These are phyloP conservation scores for Ormosia emarginata DNA, from an alignment of 306 rosid genomes.

Conservation along the genomic window DNA sequence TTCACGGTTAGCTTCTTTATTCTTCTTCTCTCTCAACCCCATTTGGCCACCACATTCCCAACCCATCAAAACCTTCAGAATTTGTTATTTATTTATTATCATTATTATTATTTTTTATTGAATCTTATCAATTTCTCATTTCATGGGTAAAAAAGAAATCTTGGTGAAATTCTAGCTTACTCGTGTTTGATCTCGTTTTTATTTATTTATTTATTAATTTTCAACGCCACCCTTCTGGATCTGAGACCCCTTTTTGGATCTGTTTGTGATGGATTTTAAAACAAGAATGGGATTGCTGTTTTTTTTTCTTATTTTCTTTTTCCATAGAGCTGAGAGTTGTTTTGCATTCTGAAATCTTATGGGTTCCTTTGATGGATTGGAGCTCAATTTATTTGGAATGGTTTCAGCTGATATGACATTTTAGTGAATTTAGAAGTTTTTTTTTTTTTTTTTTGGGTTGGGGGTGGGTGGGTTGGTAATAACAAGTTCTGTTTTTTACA, in stretches of 20 bases:
- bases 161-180: background rate
- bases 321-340: background rate
- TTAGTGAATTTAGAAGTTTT: background rate
- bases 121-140: constrained; percentile 3
- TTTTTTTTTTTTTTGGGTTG: too few species aligned
- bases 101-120: background rate
- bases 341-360: constrained; percentile 2
- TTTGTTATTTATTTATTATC: background rate
- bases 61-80: background rate
- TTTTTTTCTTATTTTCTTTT: background rate
- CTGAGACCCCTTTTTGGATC: constrained; percentile 21
- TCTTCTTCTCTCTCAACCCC: background rate
- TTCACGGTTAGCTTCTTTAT: constrained; percentile 25
- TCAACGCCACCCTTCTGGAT: constrained; percentile 24
- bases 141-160: background rate
- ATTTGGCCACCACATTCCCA: background rate
- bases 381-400: background rate
- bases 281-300: background rate
- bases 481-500: background rate
- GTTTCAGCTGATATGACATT: constrained; percentile 13
- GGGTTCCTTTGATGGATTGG: background rate
- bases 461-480: too few species aligned
- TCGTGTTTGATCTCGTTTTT: constrained; percentile 9
- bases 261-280: background rate
- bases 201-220: background rate